phyloP scores from a whole-genome alignment of 306 rosid species.

The Alnus rubra region DNA sequence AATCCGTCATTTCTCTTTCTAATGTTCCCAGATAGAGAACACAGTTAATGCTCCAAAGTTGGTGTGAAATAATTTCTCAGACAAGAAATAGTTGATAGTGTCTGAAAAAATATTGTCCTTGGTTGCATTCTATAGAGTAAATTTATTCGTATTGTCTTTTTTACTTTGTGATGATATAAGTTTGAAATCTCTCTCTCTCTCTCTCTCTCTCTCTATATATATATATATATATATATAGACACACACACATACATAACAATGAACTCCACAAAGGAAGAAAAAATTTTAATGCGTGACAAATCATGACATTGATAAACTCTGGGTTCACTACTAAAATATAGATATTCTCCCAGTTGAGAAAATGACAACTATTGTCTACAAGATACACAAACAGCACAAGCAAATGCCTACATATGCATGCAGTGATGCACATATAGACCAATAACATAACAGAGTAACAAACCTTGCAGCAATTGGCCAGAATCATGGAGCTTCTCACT shows the following conservation, averaged over 20 bases:
- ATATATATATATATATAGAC: too few relatives aligned
- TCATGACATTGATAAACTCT: not conserved
- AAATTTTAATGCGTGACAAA: not conserved
- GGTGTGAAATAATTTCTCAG: too few relatives aligned
- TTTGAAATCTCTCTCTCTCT: too few relatives aligned
- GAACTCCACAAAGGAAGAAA: not conserved
- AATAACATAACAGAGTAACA: conserved; percentile 20
- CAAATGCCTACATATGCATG: not conserved
- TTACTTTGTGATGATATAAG: too few relatives aligned
- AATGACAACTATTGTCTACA: not conserved
- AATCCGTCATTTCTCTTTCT: not conserved
- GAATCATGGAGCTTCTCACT: conserved; percentile 60
- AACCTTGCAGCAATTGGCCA: conserved; percentile 91
- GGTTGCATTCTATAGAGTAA: too few relatives aligned
- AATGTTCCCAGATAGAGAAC: not conserved
- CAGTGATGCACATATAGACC: conserved; percentile 5
- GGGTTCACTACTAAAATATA: conserved; percentile 1
- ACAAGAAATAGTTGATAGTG: too few relatives aligned
- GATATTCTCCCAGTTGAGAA: not conserved
- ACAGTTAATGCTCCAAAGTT: not conserved
- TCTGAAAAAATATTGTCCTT: too few relatives aligned
- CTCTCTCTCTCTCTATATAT: too few relatives aligned
- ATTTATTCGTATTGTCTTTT: too few relatives aligned
- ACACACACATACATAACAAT: too few relatives aligned
- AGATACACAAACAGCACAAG: not conserved